Conservation (phyloP, 164 flowering plant genomes). For the Santalum album region DNA sequence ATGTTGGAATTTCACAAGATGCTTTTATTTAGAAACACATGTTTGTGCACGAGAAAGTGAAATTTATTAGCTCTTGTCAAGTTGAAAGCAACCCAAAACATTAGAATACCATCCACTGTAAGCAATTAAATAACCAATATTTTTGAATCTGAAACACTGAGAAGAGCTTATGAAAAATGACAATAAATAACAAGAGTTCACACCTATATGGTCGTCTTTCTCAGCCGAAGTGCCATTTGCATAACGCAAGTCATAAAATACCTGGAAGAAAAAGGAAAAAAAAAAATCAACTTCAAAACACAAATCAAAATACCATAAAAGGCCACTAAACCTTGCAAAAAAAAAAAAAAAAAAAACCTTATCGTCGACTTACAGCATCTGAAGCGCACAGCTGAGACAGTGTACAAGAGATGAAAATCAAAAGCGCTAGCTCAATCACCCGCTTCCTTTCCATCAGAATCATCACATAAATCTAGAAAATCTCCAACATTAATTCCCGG, state of each 20-base stretch:
- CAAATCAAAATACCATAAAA: not conserved
- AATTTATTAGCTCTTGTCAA: no score
- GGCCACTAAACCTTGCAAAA: no score
- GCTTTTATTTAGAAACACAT: no score
- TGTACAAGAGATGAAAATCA: constrained; percentile 5
- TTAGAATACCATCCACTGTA: no score
- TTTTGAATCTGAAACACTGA: not conserved
- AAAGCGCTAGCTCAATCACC: constrained; percentile 1
- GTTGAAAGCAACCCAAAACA: no score
- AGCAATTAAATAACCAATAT: not conserved
- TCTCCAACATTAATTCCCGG: no score
- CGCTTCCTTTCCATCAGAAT: constrained; percentile 4
- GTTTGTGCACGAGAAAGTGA: no score
- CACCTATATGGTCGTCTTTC: constrained; percentile 10
- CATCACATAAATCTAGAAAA: no score
- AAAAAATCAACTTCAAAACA: not conserved
- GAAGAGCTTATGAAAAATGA: not conserved
- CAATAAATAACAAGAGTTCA: not conserved
- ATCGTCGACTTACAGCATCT: constrained; percentile 10
- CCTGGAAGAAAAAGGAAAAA: not conserved
- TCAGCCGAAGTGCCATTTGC: constrained; percentile 6
- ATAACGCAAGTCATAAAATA: not conserved
- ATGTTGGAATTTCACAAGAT: no score
- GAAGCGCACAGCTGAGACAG: constrained; percentile 8
- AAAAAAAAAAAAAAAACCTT: not conserved